These are phyloP conservation scores for Dichotomopilus funicola DNA, from an alignment of 2,329 filamentous ascomycete genomes.

Conservation along the genomic window DNA sequence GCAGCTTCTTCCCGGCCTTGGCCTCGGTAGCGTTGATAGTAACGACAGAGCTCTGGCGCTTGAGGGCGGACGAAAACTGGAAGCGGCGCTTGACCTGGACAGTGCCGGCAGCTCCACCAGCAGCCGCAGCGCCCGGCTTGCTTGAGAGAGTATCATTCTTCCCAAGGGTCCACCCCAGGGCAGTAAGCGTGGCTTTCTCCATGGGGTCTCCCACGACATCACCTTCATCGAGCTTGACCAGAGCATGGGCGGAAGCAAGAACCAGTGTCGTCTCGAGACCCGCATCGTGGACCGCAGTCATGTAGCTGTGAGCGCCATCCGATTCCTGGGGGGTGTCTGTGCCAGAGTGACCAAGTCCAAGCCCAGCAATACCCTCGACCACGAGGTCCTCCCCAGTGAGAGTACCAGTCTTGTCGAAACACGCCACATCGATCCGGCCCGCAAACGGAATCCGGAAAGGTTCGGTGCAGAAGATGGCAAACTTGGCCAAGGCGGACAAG, in stretches of 20 bases:
- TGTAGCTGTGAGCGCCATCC: slow-evolving; percentile 75
- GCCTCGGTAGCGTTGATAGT: slow-evolving; percentile 68
- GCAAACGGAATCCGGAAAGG: slow-evolving; percentile 97
- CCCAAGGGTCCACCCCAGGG: slow-evolving; percentile 89
- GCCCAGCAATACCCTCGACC: slow-evolving; percentile 90
- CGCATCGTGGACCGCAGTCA: slow-evolving; percentile 64
- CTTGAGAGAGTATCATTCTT: slow-evolving; percentile 77
- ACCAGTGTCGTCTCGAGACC: slow-evolving; percentile 83
- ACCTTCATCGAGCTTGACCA: slow-evolving; percentile 94
- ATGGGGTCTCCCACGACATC: slow-evolving; percentile 97
- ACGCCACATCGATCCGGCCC: slow-evolving; percentile 90
- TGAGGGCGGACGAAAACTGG: slow-evolving; percentile 94
- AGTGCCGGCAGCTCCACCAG: slow-evolving; percentile 55
- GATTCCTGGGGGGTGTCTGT: slow-evolving; percentile 60
- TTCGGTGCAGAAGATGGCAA: slow-evolving; percentile 97
- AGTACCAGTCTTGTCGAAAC: slow-evolving; percentile 98
- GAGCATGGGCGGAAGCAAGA: slow-evolving; percentile 86
- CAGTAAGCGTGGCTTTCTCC: slow-evolving; percentile 90
- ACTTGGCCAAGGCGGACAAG: slow-evolving; percentile 87
- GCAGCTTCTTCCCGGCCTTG: slow-evolving; percentile 66
- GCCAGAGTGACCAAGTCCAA: slow-evolving; percentile 64
- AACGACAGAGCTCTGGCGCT: slow-evolving; percentile 91
- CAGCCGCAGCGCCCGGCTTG: slow-evolving; percentile 46
- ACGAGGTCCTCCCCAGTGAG: slow-evolving; percentile 94
- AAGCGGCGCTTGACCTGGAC: slow-evolving; percentile 96